phyloP scores from a whole-genome alignment of 2,329 filamentous ascomycete genomes.

The Aspergillus quadrilineatus region DNA sequence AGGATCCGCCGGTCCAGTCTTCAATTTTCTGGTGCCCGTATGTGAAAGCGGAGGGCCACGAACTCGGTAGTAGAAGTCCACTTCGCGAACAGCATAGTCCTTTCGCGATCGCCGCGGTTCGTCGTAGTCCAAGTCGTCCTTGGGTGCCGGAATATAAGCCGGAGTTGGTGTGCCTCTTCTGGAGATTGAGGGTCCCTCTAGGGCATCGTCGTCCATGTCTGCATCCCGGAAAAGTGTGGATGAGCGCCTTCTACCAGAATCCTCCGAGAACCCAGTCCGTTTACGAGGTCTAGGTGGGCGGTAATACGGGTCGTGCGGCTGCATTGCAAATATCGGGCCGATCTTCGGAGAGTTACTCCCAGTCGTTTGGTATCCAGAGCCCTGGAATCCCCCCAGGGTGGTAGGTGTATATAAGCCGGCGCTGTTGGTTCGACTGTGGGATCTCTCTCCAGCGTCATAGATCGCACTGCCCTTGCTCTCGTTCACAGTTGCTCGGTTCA shows the following conservation, averaged over 20 bases:
- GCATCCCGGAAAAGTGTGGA: conserved; percentile 42
- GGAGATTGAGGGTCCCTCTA: conserved; percentile 43
- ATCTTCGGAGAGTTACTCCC: conserved; percentile 44
- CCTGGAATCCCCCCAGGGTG: conserved; percentile 76
- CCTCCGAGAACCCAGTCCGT: conserved; percentile 57
- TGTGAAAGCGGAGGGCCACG: conserved; percentile 84
- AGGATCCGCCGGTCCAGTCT: conserved; percentile 92
- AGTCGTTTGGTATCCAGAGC: conserved; percentile 51
- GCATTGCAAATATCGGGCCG: conserved; percentile 46
- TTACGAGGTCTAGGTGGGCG: conserved; percentile 74
- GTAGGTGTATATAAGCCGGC: conserved; percentile 67
- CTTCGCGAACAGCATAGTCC: conserved; percentile 91
- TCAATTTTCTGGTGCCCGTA: conserved; percentile 76
- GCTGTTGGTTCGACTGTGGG: conserved; percentile 55
- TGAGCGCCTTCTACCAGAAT: conserved; percentile 35
- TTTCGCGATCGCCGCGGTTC: conserved; percentile 58
- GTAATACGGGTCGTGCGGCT: conserved; percentile 77
- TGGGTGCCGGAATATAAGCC: conserved; percentile 54
- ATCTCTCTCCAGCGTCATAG: conserved; percentile 54
- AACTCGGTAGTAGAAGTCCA: conserved; percentile 95
- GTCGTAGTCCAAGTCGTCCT: conserved; percentile 56
- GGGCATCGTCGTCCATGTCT: conserved; percentile 33
- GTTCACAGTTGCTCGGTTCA: conserved; percentile 51
- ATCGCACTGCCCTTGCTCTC: conserved; percentile 51
- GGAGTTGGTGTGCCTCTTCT: conserved; percentile 51